Conservation (phyloP, 352 stramenopile genomes). For the Aphanomyces stellatus region DNA sequence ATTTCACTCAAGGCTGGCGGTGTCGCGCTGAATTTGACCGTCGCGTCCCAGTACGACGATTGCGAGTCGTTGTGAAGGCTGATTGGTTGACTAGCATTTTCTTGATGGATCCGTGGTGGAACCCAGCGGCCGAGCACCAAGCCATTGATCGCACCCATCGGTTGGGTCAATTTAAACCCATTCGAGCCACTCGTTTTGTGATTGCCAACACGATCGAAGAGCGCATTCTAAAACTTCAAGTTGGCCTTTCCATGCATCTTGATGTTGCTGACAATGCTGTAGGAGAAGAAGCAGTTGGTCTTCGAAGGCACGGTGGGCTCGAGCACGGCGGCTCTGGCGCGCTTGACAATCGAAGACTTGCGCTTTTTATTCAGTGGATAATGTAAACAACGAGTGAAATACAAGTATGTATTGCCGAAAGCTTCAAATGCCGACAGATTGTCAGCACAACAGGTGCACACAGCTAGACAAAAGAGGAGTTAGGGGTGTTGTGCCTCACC, state of each 20-base stretch:
- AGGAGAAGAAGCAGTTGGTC: constrained; percentile 90
- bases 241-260: background rate
- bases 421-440: background rate
- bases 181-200: constrained; percentile 96
- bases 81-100: constrained; percentile 78
- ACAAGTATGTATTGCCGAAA: too few relatives aligned
- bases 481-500: too few relatives aligned
- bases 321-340: constrained; percentile 76
- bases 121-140: constrained; percentile 90
- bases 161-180: constrained; percentile 96
- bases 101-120: constrained; percentile 98
- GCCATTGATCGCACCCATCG: constrained; percentile 98
- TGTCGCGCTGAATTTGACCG: constrained; percentile 97
- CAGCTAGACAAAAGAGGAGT: too few relatives aligned
- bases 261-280: constrained; percentile 79
- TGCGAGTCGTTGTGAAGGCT: constrained; percentile 2
- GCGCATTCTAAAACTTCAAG: constrained; percentile 94
- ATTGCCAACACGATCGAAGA: constrained; percentile 97
- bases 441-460: background rate
- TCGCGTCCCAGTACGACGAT: constrained; percentile 86
- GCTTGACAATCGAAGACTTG: constrained; percentile 91
- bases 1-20: constrained; percentile 98
- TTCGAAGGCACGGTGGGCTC: constrained; percentile 98
- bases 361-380: constrained; percentile 80
- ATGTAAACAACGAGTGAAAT: too few relatives aligned